A percentile compares a stretch with the other conserved stretches of the same genome.
These are phyloP conservation scores for Solanum pinnatisectum DNA, from an alignment of 257 asterid genomes.

Conservation along the genomic window DNA sequence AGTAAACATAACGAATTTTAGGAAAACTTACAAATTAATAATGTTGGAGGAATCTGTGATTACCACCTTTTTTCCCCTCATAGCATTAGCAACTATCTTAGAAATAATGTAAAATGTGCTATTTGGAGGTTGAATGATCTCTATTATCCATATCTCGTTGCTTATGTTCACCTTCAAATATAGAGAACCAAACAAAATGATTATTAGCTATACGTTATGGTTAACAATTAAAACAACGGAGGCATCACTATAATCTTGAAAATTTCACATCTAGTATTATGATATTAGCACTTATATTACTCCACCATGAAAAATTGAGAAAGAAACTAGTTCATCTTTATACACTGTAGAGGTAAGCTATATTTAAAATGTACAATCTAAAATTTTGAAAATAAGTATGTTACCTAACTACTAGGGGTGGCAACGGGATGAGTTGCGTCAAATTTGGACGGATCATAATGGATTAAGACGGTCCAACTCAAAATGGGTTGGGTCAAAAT, in stretches of 20 bases:
- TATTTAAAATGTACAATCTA: no score
- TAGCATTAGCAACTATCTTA: not conserved
- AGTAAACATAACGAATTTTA: no score
- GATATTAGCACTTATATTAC: not conserved
- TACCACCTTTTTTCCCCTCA: not conserved
- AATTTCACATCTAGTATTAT: not conserved
- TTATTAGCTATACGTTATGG: not conserved
- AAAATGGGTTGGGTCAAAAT: no score
- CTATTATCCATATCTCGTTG: not conserved
- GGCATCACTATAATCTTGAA: not conserved
- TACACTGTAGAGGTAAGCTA: no score
- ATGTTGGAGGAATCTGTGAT: not conserved
- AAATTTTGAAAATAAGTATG: no score
- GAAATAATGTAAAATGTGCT: not conserved
- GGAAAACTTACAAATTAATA: not conserved
- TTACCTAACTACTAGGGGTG: no score
- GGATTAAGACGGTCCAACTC: no score
- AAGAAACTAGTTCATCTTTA: not conserved
- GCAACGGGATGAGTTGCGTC: no score
- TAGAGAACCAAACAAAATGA: not conserved
- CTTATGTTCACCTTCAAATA: not conserved
- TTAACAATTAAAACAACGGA: not conserved
- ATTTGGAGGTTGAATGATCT: not conserved
- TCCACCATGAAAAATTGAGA: not conserved
- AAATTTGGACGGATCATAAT: no score